phyloP scores from a whole-genome alignment of 192 early-diverging fungal genomes.

The Coemansia sp. region DNA sequence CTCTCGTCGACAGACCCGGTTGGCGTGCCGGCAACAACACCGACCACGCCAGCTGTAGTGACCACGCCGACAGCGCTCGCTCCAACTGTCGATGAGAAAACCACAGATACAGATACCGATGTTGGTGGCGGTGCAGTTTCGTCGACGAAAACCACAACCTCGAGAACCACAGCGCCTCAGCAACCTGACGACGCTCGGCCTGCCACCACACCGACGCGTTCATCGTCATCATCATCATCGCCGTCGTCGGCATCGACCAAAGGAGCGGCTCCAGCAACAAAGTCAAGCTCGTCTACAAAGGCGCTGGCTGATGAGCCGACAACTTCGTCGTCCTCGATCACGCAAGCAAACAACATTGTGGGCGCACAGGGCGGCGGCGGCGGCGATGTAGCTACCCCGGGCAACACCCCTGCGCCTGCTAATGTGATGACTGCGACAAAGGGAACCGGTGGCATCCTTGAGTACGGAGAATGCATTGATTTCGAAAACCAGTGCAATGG shows the following conservation, averaged over 20 bases:
- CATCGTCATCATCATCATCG: background rate
- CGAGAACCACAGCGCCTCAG: constrained; percentile 3
- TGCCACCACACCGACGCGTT: background rate
- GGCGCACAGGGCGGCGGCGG: constrained; percentile 39
- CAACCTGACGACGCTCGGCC: background rate
- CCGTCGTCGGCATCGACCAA: constrained; percentile 1
- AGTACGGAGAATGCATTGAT: constrained; percentile 39
- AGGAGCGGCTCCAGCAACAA: background rate
- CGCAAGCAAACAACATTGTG: constrained; percentile 4
- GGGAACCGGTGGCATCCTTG: constrained; percentile 43
- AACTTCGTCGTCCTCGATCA: constrained; percentile 2
- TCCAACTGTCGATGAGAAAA: background rate
- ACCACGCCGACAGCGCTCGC: background rate
- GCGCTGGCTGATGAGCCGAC: background rate
- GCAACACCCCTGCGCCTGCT: constrained; percentile 6
- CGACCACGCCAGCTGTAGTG: constrained; percentile 1
- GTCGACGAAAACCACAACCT: background rate
- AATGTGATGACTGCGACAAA: constrained; percentile 42
- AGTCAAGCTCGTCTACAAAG: background rate
- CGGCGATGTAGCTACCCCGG: constrained; percentile 14
- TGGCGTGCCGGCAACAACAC: background rate
- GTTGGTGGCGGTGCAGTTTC: background rate
- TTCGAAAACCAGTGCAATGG: constrained; percentile 51
- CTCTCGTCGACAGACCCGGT: background rate
- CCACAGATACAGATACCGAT: background rate